These are phyloP conservation scores for Diaporthe citriasiana DNA, from an alignment of 2,329 filamentous ascomycete genomes.

Conservation along the genomic window DNA sequence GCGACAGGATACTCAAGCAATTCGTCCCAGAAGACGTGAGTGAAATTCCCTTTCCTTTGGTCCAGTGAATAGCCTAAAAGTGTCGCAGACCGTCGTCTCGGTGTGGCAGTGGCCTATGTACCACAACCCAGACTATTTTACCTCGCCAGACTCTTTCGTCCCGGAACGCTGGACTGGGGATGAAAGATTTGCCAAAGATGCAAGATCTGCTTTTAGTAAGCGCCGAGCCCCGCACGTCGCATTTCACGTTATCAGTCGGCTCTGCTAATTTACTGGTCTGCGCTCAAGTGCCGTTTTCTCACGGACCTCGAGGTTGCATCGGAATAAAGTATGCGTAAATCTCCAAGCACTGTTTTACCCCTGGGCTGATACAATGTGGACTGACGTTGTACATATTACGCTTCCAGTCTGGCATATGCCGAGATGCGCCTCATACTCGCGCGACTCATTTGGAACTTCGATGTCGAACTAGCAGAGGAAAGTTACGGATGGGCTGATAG, in stretches of 20 bases:
- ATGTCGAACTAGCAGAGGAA: constrained; percentile 53
- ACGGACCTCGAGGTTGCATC: constrained; percentile 62
- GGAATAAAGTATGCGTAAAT: constrained; percentile 58
- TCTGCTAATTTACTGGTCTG: background rate
- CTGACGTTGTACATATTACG: background rate
- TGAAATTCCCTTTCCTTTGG: constrained; percentile 18
- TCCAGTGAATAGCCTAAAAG: too few species aligned
- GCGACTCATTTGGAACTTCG: constrained; percentile 61
- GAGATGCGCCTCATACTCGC: constrained; percentile 63
- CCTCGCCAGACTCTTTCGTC: constrained; percentile 57
- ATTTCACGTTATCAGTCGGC: background rate
- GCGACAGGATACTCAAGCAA: constrained; percentile 49
- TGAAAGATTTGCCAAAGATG: constrained; percentile 53
- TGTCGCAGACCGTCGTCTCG: constrained; percentile 55
- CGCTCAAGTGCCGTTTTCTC: constrained; percentile 54
- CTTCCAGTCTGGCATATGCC: constrained; percentile 59
- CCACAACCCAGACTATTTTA: constrained; percentile 57
- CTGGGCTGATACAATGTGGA: background rate
- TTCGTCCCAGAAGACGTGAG: constrained; percentile 52
- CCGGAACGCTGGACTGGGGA: constrained; percentile 62
- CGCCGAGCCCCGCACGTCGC: background rate
- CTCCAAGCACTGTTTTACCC: background rate
- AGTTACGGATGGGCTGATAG: background rate
- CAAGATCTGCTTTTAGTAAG: constrained; percentile 53
- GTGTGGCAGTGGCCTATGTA: constrained; percentile 59